Conservation (phyloP, 805 yeast genomes). For the Pichia kluyveri region DNA sequence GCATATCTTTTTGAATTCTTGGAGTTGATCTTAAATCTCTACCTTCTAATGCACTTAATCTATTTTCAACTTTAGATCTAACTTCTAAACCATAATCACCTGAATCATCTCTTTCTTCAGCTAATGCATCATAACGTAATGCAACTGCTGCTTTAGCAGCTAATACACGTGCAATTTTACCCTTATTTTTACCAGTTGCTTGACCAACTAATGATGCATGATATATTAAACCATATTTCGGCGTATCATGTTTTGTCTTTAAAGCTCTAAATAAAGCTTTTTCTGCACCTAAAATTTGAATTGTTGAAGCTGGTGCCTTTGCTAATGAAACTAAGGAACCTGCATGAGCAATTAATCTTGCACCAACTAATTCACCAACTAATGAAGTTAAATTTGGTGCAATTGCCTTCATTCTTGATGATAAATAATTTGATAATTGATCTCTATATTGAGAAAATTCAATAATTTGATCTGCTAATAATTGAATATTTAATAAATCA, state of each 20-base stretch:
- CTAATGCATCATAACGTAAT: constrained; percentile 89
- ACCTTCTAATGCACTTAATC: constrained; percentile 93
- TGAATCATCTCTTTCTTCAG: constrained; percentile 94
- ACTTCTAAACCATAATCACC: constrained; percentile 90
- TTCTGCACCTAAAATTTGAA: constrained; percentile 98
- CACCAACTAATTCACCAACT: constrained; percentile 97
- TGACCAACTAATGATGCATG: constrained; percentile 97
- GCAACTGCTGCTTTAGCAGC: constrained; percentile 99
- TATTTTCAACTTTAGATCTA: constrained; percentile 87
- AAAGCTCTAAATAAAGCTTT: constrained; percentile 98
- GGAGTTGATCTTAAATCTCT: constrained; percentile 90
- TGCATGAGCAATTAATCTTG: constrained; percentile 94
- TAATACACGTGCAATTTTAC: constrained; percentile 96
- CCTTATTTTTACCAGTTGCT: constrained; percentile 96
- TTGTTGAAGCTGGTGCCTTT: constrained; percentile 97
- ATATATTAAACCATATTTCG: constrained; percentile 94
- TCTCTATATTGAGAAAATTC: constrained; percentile 96
- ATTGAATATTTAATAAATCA: constrained; percentile 80
- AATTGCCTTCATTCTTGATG: constrained; percentile 96
- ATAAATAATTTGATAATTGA: constrained; percentile 83
- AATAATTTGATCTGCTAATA: constrained; percentile 92
- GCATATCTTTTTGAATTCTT: constrained; percentile 70
- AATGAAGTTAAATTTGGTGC: constrained; percentile 95
- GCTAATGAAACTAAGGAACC: constrained; percentile 92
- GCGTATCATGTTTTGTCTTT: constrained; percentile 97